phyloP scores from a whole-genome alignment of 192 early-diverging fungal species.

The Backusella tuberculispora region DNA sequence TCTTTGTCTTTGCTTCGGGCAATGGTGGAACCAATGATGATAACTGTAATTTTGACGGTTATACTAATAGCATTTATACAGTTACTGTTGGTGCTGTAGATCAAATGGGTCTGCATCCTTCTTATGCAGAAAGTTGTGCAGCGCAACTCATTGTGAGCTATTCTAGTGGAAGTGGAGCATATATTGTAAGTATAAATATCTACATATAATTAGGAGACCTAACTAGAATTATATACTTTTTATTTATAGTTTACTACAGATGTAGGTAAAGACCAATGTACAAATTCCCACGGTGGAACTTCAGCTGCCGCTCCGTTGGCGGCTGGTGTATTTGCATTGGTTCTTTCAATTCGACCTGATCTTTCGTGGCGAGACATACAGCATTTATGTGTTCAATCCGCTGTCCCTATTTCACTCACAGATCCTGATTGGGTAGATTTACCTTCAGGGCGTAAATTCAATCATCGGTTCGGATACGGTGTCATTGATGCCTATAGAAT shows the following conservation, averaged over 20 bases:
- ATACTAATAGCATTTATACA: constrained; percentile 95
- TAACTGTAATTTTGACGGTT: constrained; percentile 97
- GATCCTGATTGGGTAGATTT: constrained; percentile 79
- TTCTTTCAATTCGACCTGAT: constrained; percentile 85
- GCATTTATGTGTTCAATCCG: constrained; percentile 79
- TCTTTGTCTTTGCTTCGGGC: constrained; percentile 94
- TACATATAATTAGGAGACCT: constrained; percentile 66
- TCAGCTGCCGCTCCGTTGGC: constrained; percentile 95
- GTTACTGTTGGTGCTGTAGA: constrained; percentile 91
- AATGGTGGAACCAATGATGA: constrained; percentile 83
- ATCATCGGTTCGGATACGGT: constrained; percentile 95
- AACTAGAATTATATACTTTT: not conserved
- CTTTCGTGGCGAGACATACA: constrained; percentile 95
- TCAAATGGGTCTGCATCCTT: constrained; percentile 73
- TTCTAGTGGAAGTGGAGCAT: constrained; percentile 74
- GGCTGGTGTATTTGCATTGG: constrained; percentile 88
- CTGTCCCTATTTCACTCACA: constrained; percentile 67
- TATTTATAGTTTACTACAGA: constrained; percentile 81
- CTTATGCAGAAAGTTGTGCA: constrained; percentile 86
- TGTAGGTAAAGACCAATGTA: constrained; percentile 74
- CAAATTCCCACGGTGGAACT: constrained; percentile 85
- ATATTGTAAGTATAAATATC: constrained; percentile 63
- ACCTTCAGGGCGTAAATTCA: constrained; percentile 75
- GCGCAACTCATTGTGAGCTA: constrained; percentile 91
- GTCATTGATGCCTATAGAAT: constrained; percentile 83